Evolutionary conservation across 1,284 basidiomycete genomes (phyloP), one percentile per base, ranked within the genome.

Genomic region (Melampsora allii-populina): DNA sequence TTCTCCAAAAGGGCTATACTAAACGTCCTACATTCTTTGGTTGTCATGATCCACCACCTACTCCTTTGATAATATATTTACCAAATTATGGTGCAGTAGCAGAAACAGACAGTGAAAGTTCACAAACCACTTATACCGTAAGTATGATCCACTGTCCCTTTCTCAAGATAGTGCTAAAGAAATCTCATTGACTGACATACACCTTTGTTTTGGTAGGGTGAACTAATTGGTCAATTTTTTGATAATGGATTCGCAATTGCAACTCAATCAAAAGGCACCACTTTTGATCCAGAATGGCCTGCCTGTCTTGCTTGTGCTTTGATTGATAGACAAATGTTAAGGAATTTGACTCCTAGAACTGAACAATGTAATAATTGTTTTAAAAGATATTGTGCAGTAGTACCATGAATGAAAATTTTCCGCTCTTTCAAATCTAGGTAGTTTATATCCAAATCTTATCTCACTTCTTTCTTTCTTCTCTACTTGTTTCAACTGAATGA

Each of bases 231-330:
- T 10, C 56, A 21, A 31, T 56, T 66, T 39, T 74, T 74, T 61
- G 71, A 48, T 10, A 74, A 74, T 66, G 71, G 71, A 9, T 74
- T 74, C 61, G 71, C 71, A 19, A 74, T 74, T 45, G 71, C 71
- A 7, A 66, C 71, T 36, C 71, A 74, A 61, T 59, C 71, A 5
- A 24, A 53, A 7, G 71, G 71, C 19, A 65, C 71, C 2, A 72
- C 61, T 9, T 46, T 56, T 19, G 56, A 72, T 42, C 33, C 53
- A 24, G 56, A 48, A n/a, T 74, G 71, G 71, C 53, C 63, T 1
- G 31, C 21, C 6, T 74, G 71, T 29, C 31, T 74, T 19, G 71
- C 71, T 5, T 74, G 71, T 36, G 71, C 71, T 5, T 39, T 74
- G 21, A 65, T 74, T 9, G 71, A 74, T 31, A 63, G 64, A 36